Percentiles rank a stretch among this genome's conserved stretches.
Conservation (phyloP, 2,329 filamentous ascomycete species). For the Ceratocystis colombiana region DNA sequence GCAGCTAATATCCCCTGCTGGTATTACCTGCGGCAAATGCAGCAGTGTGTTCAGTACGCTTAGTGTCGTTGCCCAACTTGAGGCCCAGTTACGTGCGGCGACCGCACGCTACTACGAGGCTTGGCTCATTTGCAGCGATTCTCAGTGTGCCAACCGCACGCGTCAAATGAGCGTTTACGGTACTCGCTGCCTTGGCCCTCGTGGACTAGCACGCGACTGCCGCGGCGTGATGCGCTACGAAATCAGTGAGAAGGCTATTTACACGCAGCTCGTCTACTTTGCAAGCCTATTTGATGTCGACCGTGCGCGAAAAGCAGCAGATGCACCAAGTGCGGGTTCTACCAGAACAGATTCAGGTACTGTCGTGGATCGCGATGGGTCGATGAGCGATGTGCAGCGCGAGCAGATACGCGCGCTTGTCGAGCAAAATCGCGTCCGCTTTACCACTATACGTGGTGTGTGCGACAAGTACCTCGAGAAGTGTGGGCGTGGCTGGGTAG, state of each 20-base stretch:
- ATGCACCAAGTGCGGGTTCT: constrained; percentile 33
- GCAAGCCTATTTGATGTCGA: constrained; percentile 81
- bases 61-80: constrained; percentile 74
- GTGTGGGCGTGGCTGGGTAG: constrained; percentile 84
- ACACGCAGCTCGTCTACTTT: constrained; percentile 90
- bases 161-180: constrained; percentile 91
- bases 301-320: constrained; percentile 52
- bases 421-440: constrained; percentile 72
- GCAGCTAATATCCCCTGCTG: constrained; percentile 57
- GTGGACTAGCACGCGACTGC: constrained; percentile 74
- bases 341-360: constrained; percentile 27
- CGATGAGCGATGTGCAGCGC: constrained; percentile 42
- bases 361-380: constrained; percentile 15
- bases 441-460: constrained; percentile 62
- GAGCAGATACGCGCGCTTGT: constrained; percentile 61
- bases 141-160: constrained; percentile 75
- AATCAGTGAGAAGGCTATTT: constrained; percentile 77
- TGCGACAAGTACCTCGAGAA: constrained; percentile 80
- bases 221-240: constrained; percentile 81
- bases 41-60: constrained; percentile 55
- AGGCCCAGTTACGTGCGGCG: constrained; percentile 67
- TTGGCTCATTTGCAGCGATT: constrained; percentile 83
- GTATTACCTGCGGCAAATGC: constrained; percentile 66
- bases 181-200: constrained; percentile 75
- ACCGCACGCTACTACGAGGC: constrained; percentile 83